A percentile compares a stretch with the other conserved stretches of the same genome.
phyloP scores from a whole-genome alignment of 1,139 yeast species.

The Debaryomyces udenii region DNA sequence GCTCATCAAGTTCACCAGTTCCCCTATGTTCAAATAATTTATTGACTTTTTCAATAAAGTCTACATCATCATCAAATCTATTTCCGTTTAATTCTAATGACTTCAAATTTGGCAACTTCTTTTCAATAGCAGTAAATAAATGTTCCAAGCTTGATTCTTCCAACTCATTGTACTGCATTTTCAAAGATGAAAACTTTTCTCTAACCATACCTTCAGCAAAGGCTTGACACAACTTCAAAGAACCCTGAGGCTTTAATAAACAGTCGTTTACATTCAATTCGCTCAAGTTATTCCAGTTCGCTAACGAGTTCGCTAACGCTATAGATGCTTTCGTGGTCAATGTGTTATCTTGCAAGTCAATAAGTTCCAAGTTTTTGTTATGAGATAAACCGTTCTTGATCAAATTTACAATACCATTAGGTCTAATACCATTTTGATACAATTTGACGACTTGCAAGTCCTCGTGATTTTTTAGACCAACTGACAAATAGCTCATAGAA shows the following conservation, averaged over 20 bases:
- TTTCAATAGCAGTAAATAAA: constrained; percentile 54
- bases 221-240: constrained; percentile 53
- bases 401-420: constrained; percentile 80
- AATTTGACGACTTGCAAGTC: constrained; percentile 74
- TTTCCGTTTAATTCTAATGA: constrained; percentile 88
- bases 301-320: constrained; percentile 50
- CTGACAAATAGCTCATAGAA: constrained; percentile 75
- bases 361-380: constrained; percentile 61
- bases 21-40: constrained; percentile 74
- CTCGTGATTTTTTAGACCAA: constrained; percentile 75
- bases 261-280: constrained; percentile 92
- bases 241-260: constrained; percentile 78
- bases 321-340: constrained; percentile 76
- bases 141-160: constrained; percentile 63
- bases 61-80: constrained; percentile 59
- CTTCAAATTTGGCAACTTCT: constrained; percentile 63
- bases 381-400: constrained; percentile 69
- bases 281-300: constrained; percentile 47
- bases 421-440: constrained; percentile 96
- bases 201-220: constrained; percentile 40
- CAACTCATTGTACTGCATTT: constrained; percentile 88
- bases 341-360: constrained; percentile 95
- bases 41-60: constrained; percentile 34
- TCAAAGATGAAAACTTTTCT: constrained; percentile 55
- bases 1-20: constrained; percentile 80